These are phyloP conservation scores for Iris macrosiphon DNA, from an alignment of 106 monocot species.

Conservation along the genomic window DNA sequence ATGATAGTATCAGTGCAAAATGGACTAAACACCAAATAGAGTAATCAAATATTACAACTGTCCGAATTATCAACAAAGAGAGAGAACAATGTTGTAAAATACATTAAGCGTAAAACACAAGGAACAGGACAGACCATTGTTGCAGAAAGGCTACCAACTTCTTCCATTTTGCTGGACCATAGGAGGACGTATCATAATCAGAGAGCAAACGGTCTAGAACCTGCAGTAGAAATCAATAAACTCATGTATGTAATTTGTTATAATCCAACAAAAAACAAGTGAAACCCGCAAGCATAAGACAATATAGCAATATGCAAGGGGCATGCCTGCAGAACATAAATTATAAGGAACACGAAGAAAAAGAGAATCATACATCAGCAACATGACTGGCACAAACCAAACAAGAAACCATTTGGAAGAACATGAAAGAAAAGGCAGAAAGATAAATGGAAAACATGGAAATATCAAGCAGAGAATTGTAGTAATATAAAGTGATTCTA, in stretches of 20 bases:
- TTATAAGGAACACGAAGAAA: no score
- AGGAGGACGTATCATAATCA: conserved; percentile 53
- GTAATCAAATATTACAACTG: no score
- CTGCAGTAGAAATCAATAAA: conserved; percentile 20
- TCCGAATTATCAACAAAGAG: not conserved
- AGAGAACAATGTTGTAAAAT: no score
- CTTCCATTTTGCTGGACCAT: conserved; percentile 83
- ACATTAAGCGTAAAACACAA: not conserved
- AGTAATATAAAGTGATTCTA: no score
- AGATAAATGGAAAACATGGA: not conserved
- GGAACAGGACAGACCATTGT: conserved; percentile 48
- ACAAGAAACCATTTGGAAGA: not conserved
- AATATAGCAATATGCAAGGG: not conserved
- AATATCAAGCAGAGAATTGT: not conserved
- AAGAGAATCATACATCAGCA: no score
- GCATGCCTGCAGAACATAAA: not conserved
- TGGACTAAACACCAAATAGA: no score
- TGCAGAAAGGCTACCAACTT: conserved; percentile 61
- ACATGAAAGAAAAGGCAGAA: not conserved
- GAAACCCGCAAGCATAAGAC: not conserved
- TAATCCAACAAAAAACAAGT: not conserved
- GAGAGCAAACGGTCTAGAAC: conserved; percentile 50
- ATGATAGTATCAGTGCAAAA: no score
- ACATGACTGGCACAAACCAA: not conserved
- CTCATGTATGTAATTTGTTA: not conserved